phyloP scores from a whole-genome alignment of 257 asterid genomes.

The Thymus mandschuricus region DNA sequence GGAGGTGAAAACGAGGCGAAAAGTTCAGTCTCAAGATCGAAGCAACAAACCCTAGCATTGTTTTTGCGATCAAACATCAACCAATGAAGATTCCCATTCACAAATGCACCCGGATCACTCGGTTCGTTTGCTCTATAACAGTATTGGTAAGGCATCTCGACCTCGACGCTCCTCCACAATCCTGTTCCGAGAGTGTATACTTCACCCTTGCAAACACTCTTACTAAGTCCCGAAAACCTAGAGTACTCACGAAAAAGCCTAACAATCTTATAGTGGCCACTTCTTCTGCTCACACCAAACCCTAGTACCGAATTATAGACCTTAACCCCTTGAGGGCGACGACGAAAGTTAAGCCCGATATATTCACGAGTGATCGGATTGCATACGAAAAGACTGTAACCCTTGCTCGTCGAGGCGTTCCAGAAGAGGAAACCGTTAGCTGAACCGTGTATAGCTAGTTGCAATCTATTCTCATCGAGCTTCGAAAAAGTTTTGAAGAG shows the following conservation, averaged over 20 bases:
- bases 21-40: neutral
- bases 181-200: neutral
- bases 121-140: too few relatives aligned
- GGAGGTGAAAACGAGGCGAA: neutral
- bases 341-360: neutral
- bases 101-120: neutral
- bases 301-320: neutral
- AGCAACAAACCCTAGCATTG: neutral
- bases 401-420: neutral
- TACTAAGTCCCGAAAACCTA: too few relatives aligned
- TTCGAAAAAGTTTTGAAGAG: too few relatives aligned
- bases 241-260: neutral
- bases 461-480: too few relatives aligned
- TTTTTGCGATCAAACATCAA: neutral
- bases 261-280: slow-evolving; percentile 36
- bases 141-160: too few relatives aligned
- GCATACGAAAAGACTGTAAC: slow-evolving; percentile 30
- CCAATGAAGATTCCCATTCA: slow-evolving; percentile 51
- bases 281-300: neutral
- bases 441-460: neutral
- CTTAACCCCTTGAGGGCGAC: neutral
- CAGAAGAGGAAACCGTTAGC: slow-evolving; percentile 31
- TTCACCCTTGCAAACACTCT: too few relatives aligned
- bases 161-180: neutral
- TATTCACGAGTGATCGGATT: slow-evolving; percentile 4